Percentiles rank a stretch among this genome's conserved stretches.
phyloP scores from a whole-genome alignment of 805 yeast species.

The Barnettozyma sucrosica region DNA sequence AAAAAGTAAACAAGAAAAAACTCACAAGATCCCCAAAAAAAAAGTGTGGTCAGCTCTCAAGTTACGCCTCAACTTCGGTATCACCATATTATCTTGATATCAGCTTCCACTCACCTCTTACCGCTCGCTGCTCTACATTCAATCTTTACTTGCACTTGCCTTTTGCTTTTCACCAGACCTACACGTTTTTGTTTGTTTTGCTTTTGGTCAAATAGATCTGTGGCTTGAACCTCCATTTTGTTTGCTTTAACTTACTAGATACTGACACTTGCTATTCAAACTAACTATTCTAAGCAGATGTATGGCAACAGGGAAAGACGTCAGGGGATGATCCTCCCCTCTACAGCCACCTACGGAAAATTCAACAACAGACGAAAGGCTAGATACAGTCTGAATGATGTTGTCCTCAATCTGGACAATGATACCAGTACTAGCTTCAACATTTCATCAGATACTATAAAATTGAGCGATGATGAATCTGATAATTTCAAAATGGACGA shows the following conservation, averaged over 20 bases:
- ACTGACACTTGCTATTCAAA: background rate
- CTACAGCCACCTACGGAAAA: slow-evolving; percentile 21
- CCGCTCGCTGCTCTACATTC: background rate
- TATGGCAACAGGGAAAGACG: slow-evolving; percentile 21
- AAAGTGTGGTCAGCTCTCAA: background rate
- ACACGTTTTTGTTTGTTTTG: background rate
- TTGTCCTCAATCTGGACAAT: slow-evolving; percentile 17
- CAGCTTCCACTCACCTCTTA: background rate
- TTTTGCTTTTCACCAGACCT: background rate
- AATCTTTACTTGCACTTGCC: background rate
- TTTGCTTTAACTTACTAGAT: background rate
- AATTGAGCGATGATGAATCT: slow-evolving; percentile 20
- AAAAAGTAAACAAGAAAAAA: background rate
- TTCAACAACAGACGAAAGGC: slow-evolving; percentile 21
- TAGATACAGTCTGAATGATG: slow-evolving; percentile 21
- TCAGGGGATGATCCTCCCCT: slow-evolving; percentile 22
- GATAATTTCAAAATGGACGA: background rate
- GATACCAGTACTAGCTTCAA: slow-evolving; percentile 15
- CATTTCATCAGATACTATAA: slow-evolving; percentile 23
- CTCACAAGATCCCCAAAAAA: background rate
- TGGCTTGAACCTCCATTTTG: background rate
- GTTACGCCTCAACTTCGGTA: background rate
- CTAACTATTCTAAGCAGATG: background rate
- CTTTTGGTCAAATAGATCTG: too few relatives aligned
- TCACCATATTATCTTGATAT: background rate